Conservation (phyloP, 805 yeast genomes). For the Candida oleophila region DNA sequence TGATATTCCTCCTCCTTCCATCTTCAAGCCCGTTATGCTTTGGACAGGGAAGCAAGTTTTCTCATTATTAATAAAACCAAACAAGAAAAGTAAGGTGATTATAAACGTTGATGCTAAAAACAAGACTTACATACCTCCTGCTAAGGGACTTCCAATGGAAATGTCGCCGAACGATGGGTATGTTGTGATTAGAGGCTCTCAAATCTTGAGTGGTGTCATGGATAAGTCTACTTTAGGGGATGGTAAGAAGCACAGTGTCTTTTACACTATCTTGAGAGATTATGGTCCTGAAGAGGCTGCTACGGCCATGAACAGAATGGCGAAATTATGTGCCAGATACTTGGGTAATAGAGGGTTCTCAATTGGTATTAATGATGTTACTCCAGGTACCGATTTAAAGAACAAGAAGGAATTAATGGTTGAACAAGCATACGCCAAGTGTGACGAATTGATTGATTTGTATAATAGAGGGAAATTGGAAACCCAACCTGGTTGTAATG, state of each 20-base stretch:
- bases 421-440: slow-evolving; percentile 82
- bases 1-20: slow-evolving; percentile 94
- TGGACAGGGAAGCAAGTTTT: slow-evolving; percentile 99
- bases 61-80: slow-evolving; percentile 83
- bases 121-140: slow-evolving; percentile 83
- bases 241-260: slow-evolving; percentile 96
- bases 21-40: slow-evolving; percentile 79
- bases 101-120: slow-evolving; percentile 94
- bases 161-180: slow-evolving; percentile 98
- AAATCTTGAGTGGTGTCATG: slow-evolving; percentile 91
- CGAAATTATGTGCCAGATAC: slow-evolving; percentile 95
- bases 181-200: slow-evolving; percentile 85
- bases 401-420: slow-evolving; percentile 83
- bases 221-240: slow-evolving; percentile 96
- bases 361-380: slow-evolving; percentile 95
- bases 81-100: slow-evolving; percentile 67
- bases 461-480: slow-evolving; percentile 86
- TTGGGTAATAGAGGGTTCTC: slow-evolving; percentile 95
- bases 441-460: slow-evolving; percentile 83
- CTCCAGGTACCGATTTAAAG: slow-evolving; percentile 81
- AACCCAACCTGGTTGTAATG: slow-evolving; percentile 98
- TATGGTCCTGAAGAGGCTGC: slow-evolving; percentile 98
- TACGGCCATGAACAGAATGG: slow-evolving; percentile 96
- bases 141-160: slow-evolving; percentile 70
- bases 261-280: slow-evolving; percentile 91